phyloP scores from a whole-genome alignment of 129 eudicot species.

The Chrysanthemum seticuspe region DNA sequence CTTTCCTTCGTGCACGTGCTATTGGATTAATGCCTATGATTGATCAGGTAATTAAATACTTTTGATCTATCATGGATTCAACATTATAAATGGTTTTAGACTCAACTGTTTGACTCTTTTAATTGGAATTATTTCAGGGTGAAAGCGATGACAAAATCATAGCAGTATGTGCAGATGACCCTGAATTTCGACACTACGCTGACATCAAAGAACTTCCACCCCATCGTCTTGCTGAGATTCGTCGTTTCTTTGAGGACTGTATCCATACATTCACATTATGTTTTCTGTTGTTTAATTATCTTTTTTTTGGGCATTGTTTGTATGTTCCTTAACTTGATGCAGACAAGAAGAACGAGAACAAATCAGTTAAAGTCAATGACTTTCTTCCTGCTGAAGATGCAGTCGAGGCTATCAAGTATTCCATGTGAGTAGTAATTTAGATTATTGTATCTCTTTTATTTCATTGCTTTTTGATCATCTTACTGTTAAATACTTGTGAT shows the following conservation, averaged over 20 bases:
- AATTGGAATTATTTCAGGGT: slow-evolving; percentile 47
- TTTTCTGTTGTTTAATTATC: background rate
- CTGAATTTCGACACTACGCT: slow-evolving; percentile 83
- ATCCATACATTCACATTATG: slow-evolving; percentile 37
- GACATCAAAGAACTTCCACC: slow-evolving; percentile 90
- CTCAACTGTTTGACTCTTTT: background rate
- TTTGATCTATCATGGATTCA: background rate
- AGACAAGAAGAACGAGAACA: slow-evolving; percentile 98
- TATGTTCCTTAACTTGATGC: slow-evolving; percentile 20
- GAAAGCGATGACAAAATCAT: slow-evolving; percentile 95
- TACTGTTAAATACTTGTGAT: background rate
- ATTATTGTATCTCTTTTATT: background rate
- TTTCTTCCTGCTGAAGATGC: slow-evolving; percentile 88
- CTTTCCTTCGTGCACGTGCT: slow-evolving; percentile 91
- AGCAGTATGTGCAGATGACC: slow-evolving; percentile 98
- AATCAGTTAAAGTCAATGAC: slow-evolving; percentile 79
- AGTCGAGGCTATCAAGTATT: slow-evolving; percentile 71
- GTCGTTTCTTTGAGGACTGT: slow-evolving; percentile 99
- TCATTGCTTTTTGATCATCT: background rate
- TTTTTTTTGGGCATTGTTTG: slow-evolving; percentile 9
- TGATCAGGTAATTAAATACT: slow-evolving; percentile 60
- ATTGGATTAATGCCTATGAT: slow-evolving; percentile 98
- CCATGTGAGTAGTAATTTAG: slow-evolving; percentile 65
- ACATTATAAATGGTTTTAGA: background rate
- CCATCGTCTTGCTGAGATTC: slow-evolving; percentile 96